Percentiles rank a stretch among this genome's conserved stretches.
Evolutionary conservation across 2,329 filamentous ascomycete species (phyloP).

Genomic region (Sarocladium brachiariae): DNA sequence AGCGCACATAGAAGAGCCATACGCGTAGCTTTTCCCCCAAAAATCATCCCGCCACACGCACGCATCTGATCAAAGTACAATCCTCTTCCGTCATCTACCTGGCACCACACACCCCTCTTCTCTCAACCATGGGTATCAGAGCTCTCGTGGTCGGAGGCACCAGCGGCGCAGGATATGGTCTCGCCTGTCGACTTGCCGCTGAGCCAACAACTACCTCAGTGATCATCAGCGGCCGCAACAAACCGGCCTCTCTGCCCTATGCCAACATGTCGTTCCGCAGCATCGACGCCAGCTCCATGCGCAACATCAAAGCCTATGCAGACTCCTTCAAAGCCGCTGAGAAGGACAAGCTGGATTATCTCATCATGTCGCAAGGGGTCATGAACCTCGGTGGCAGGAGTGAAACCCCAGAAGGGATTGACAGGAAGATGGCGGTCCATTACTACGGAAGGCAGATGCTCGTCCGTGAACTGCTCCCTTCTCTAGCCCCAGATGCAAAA

Average conservation of each 20-base stretch:
- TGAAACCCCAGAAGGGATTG: constrained; percentile 37
- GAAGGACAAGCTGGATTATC: constrained; percentile 26
- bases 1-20: too few relatives aligned
- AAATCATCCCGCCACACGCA: too few relatives aligned
- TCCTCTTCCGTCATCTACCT: too few relatives aligned
- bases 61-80: too few relatives aligned
- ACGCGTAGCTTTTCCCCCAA: too few relatives aligned
- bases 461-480: constrained; percentile 31
- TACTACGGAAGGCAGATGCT: constrained; percentile 39
- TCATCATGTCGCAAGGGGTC: constrained; percentile 33
- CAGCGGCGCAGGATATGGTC: constrained; percentile 28
- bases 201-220: constrained; percentile 19
- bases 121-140: constrained; percentile 14
- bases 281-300: constrained; percentile 28
- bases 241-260: constrained; percentile 22
- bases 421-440: constrained; percentile 37
- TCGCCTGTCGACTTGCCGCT: constrained; percentile 27
- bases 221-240: constrained; percentile 26
- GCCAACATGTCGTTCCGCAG: constrained; percentile 25
- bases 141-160: constrained; percentile 30
- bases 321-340: constrained; percentile 19
- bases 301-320: constrained; percentile 25
- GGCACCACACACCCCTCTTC: too few relatives aligned
- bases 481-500: constrained; percentile 26
- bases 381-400: constrained; percentile 26